A percentile compares a stretch with the other conserved stretches of the same genome.
phyloP scores from a whole-genome alignment of 2,329 filamentous ascomycete genomes.

The Sporothrix pseudoabietina region DNA sequence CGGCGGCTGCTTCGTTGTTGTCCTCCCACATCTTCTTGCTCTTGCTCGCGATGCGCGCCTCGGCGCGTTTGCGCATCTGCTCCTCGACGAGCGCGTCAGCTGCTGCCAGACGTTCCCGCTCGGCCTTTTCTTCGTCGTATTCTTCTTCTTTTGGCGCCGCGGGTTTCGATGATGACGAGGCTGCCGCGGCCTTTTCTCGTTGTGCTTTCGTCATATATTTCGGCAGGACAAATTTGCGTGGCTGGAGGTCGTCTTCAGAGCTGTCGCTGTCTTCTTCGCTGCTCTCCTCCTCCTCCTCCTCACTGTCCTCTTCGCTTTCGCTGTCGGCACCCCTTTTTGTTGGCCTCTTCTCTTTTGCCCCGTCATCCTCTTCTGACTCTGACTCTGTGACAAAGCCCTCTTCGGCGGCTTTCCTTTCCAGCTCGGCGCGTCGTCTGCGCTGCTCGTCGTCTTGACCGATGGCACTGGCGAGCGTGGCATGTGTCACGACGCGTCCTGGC shows the following conservation, averaged over 20 bases:
- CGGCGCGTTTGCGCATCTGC: conserved; percentile 79
- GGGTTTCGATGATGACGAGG: conserved; percentile 35
- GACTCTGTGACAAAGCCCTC: conserved; percentile 66
- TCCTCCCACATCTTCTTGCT: conserved; percentile 89
- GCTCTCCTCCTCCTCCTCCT: conserved; percentile 46
- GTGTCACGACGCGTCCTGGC: conserved; percentile 55
- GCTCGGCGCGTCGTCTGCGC: conserved; percentile 46
- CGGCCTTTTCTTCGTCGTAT: conserved; percentile 41
- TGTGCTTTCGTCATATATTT: conserved; percentile 65
- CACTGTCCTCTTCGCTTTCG: conserved; percentile 43
- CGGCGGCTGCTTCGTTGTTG: conserved; percentile 50
- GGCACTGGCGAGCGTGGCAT: conserved; percentile 31
- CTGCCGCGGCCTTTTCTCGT: conserved; percentile 43
- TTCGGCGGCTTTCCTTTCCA: conserved; percentile 57
- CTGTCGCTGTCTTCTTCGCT: conserved; percentile 41
- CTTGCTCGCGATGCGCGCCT: conserved; percentile 65
- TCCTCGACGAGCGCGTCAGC: conserved; percentile 82
- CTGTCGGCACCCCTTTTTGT: not conserved
- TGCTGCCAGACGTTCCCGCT: conserved; percentile 65
- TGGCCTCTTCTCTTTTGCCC: conserved; percentile 37
- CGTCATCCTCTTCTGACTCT: conserved; percentile 49
- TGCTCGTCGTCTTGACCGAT: conserved; percentile 50
- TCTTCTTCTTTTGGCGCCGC: conserved; percentile 27
- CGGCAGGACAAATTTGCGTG: conserved; percentile 62
- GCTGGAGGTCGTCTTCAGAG: conserved; percentile 59